A percentile compares a stretch with the other conserved stretches of the same genome.
Conservation (phyloP, 2,329 filamentous ascomycete genomes). For the Periconia digitata region DNA sequence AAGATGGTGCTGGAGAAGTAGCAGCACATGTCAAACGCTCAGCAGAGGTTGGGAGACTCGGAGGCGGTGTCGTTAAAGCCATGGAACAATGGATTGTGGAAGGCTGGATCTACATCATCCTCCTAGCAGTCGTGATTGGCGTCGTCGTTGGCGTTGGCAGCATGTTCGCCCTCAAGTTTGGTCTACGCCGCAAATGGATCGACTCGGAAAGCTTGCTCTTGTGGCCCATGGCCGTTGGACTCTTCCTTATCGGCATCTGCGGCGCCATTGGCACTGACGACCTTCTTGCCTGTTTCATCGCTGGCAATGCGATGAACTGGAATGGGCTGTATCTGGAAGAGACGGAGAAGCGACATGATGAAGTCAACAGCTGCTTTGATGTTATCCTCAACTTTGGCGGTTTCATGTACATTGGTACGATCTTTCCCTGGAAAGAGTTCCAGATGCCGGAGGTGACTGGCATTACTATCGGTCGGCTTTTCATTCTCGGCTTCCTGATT, state of each 20-base stretch:
- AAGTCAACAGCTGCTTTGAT: conserved; percentile 90
- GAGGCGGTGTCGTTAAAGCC: conserved; percentile 57
- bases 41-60: conserved; percentile 54
- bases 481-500: conserved; percentile 73
- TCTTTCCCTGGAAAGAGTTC: conserved; percentile 79
- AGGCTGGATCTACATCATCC: conserved; percentile 72
- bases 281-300: conserved; percentile 88
- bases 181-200: conserved; percentile 77
- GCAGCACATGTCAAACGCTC: no score
- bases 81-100: no score
- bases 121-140: conserved; percentile 78
- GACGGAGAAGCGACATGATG: conserved; percentile 86
- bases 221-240: conserved; percentile 79
- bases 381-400: conserved; percentile 89
- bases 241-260: conserved; percentile 85
- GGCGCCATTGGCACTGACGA: conserved; percentile 88
- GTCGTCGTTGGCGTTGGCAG: conserved; percentile 76
- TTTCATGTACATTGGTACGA: conserved; percentile 85
- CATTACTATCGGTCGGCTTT: conserved; percentile 72
- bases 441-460: conserved; percentile 65
- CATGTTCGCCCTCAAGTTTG: conserved; percentile 80
- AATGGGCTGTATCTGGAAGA: conserved; percentile 92
- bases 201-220: conserved; percentile 87
- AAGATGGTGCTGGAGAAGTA: no score
- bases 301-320: conserved; percentile 88